Evolutionary conservation across 768 basidiomycete species (phyloP).

Genomic region (Boletus bicolor): DNA sequence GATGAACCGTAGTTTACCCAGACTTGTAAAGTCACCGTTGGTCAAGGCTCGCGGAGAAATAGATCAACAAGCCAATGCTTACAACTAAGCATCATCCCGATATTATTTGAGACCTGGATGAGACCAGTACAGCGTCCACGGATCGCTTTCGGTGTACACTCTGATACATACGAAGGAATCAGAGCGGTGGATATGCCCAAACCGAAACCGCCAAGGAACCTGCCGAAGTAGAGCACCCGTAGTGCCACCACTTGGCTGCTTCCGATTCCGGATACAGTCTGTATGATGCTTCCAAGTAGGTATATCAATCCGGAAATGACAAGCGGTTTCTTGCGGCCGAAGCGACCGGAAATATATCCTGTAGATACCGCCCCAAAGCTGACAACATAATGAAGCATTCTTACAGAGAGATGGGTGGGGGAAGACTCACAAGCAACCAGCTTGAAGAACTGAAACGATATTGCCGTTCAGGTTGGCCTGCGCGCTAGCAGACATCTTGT

Average conservation of each 20-base stretch:
- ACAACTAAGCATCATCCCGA: conserved; percentile 37
- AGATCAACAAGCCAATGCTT: conserved; percentile 2
- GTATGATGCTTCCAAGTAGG: conserved; percentile 47
- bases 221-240: conserved; percentile 42
- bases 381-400: background rate
- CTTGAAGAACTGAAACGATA: conserved; percentile 51
- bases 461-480: conserved; percentile 45
- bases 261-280: conserved; percentile 42
- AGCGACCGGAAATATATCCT: conserved; percentile 38
- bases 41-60: background rate
- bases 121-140: conserved; percentile 50
- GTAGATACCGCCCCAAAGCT: conserved; percentile 45
- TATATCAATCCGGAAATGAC: conserved; percentile 45
- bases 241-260: conserved; percentile 34
- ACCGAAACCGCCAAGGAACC: conserved; percentile 61
- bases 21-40: conserved; percentile 25
- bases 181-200: conserved; percentile 53
- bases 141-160: conserved; percentile 45
- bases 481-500: conserved; percentile 35
- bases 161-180: conserved; percentile 50
- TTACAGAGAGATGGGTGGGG: background rate
- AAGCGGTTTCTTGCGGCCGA: conserved; percentile 46
- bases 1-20: conserved; percentile 49
- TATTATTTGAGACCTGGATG: conserved; percentile 33
- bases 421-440: conserved; percentile 44